Evolutionary conservation across 2,329 filamentous ascomycete species (phyloP), one percentile per base, ranked within the genome.

Genomic region (Penicillium sp.): DNA sequence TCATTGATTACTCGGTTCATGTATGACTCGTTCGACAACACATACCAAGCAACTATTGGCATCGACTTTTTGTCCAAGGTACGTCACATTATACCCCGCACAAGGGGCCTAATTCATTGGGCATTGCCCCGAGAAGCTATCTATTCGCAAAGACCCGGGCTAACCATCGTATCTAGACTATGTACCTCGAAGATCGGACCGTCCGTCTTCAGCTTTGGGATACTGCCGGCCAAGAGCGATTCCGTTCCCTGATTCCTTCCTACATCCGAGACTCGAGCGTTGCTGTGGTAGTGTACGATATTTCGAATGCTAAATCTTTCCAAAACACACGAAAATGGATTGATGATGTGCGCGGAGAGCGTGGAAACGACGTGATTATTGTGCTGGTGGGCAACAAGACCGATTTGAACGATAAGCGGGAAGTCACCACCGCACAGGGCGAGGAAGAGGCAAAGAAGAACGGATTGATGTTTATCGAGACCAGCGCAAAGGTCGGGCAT

Each of bases 1-100:
- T 99, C 94, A 61, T 81, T 99, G 69, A 99, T 99, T 76, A 99
- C 94, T 65, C 88, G 94, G 64, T 99, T 99, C 83, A 99, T 99
- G 94, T 99, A 99, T 83, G 94, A 99, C 79, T 97, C 94, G 47
- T 99, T 99, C 82, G 94, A 99, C 82, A 97, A 96, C 80, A 97
- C 93, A 83, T 99, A 99, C 81, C 94, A 99, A 79, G 94, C 94
- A 57, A 99, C 94, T 39, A 97, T 99, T 73, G 94, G 94, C 72
- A 99, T 99, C 80, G 94, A 99, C 79, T 99, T 99, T 75, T 86
- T 99, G 66, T 97, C 92, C 72, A 99, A 99, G 88, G 91, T 90
- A 82, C 34, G 39, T 39, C 44, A 82, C 34, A 21, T 38, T 39
- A 48, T 58, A 48, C 48, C 55, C 49, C 47, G n/a, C 50, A 47